Evolutionary conservation across 2,329 filamentous ascomycete species (phyloP).

Genomic region (Exophiala oligosperma): DNA sequence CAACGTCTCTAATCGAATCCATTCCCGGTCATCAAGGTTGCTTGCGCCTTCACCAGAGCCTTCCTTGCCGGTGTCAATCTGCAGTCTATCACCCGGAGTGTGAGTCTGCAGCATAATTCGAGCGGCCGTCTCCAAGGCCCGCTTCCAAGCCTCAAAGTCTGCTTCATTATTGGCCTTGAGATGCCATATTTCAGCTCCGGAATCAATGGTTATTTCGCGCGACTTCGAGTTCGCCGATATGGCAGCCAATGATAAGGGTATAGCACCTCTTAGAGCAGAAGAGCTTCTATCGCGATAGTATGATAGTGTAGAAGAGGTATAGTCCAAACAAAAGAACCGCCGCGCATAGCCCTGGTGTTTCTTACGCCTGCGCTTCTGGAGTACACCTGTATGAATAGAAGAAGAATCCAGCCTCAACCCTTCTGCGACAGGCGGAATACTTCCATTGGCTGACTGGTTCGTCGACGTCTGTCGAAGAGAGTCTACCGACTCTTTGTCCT

Average conservation of each 20-base stretch:
- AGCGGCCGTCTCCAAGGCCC: conserved; percentile 79
- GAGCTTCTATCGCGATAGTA: conserved; percentile 96
- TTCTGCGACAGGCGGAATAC: conserved; percentile 12
- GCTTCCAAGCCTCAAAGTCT: conserved; percentile 86
- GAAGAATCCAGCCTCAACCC: conserved; percentile 13
- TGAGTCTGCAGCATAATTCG: conserved; percentile 44
- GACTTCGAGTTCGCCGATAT: conserved; percentile 86
- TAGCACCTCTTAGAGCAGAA: conserved; percentile 85
- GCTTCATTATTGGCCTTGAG: conserved; percentile 76
- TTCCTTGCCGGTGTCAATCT: conserved; percentile 33
- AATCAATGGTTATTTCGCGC: conserved; percentile 93
- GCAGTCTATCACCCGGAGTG: conserved; percentile 33
- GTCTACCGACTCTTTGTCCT: conserved; percentile 51
- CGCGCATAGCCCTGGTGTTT: conserved; percentile 90
- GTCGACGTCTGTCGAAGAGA: conserved; percentile 43
- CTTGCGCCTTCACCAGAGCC: conserved; percentile 30
- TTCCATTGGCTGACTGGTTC: conserved; percentile 13
- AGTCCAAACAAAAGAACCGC: conserved; percentile 94
- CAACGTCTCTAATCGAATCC: conserved; percentile 80
- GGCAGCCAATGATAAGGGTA: conserved; percentile 86
- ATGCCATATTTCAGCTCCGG: conserved; percentile 96
- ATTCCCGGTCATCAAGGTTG: conserved; percentile 73
- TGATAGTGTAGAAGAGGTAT: conserved; percentile 87
- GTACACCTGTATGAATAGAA: conserved; percentile 76
- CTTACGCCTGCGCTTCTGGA: conserved; percentile 90